phyloP scores from a whole-genome alignment of 2,329 filamentous ascomycete genomes.

The Gnomoniopsis sp. region DNA sequence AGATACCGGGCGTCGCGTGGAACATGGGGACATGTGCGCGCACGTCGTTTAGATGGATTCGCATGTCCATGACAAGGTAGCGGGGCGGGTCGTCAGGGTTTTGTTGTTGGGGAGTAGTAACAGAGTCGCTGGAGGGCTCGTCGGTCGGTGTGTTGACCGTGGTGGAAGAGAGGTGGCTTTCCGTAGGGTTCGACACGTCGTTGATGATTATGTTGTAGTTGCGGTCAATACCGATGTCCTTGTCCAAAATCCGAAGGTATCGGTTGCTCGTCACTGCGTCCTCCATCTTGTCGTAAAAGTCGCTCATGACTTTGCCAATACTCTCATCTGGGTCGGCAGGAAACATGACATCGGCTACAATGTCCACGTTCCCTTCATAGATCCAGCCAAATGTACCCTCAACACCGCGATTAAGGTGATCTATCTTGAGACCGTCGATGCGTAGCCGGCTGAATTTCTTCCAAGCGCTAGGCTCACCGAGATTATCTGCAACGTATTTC shows the following conservation, averaged over 20 bases:
- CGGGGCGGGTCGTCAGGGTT: constrained; percentile 58
- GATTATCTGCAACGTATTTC: constrained; percentile 51
- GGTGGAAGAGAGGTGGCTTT: constrained; percentile 9
- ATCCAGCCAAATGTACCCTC: constrained; percentile 98
- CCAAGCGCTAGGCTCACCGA: constrained; percentile 71
- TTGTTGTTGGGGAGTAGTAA: constrained; percentile 14
- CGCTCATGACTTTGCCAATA: constrained; percentile 90
- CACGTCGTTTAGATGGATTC: constrained; percentile 93
- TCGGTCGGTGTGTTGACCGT: constrained; percentile 7
- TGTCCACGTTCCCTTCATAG: constrained; percentile 93
- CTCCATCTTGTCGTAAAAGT: constrained; percentile 95
- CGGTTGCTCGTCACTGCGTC: constrained; percentile 81
- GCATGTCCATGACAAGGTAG: constrained; percentile 88
- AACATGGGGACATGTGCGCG: constrained; percentile 91
- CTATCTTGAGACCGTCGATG: constrained; percentile 90
- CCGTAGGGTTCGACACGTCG: constrained; percentile 1
- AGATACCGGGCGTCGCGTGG: constrained; percentile 69
- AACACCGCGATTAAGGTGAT: constrained; percentile 90
- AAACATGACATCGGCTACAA: constrained; percentile 93
- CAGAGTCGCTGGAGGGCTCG: background rate
- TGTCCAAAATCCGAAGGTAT: constrained; percentile 57
- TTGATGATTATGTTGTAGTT: constrained; percentile 21
- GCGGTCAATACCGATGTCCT: constrained; percentile 28
- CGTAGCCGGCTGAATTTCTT: constrained; percentile 93
- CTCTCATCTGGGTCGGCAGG: constrained; percentile 84